A percentile compares a stretch with the other conserved stretches of the same genome.
phyloP scores from a whole-genome alignment of 1,139 yeast species.

The Arxiozyma slooffiae region DNA sequence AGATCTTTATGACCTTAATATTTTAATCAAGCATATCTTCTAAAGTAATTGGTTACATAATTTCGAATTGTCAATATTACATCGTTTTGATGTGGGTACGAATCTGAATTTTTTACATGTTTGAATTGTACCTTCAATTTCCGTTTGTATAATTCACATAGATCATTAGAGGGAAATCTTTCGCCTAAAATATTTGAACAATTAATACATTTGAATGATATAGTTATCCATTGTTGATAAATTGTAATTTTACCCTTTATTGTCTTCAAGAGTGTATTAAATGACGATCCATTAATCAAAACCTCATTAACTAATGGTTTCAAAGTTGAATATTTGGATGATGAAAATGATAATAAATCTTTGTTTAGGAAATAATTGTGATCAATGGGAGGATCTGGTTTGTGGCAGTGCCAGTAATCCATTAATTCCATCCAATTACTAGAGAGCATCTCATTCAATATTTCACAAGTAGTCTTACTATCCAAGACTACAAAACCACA shows the following conservation, averaged over 20 bases:
- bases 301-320: conserved; percentile 21
- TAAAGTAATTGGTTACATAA: conserved; percentile 16
- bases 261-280: conserved; percentile 13
- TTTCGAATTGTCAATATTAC: conserved; percentile 17
- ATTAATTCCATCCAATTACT: conserved; percentile 91
- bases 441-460: conserved; percentile 67
- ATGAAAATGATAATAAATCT: background rate
- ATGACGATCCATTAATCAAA: conserved; percentile 22
- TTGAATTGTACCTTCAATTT: conserved; percentile 10
- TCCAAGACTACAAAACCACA: conserved; percentile 10
- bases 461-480: conserved; percentile 11
- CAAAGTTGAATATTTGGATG: conserved; percentile 11
- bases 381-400: conserved; percentile 40
- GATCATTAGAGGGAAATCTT: conserved; percentile 7
- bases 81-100: conserved; percentile 16
- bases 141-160: conserved; percentile 23
- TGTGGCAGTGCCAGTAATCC: conserved; percentile 98
- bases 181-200: conserved; percentile 18
- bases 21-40: conserved; percentile 16
- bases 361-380: background rate
- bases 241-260: conserved; percentile 4
- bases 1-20: conserved; percentile 5
- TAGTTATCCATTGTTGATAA: background rate
- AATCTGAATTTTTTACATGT: background rate
- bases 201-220: conserved; percentile 8